Base-by-base conservation (phyloP, 1,139 yeast species). In the Debaryomycetaceae sp. region DNA sequence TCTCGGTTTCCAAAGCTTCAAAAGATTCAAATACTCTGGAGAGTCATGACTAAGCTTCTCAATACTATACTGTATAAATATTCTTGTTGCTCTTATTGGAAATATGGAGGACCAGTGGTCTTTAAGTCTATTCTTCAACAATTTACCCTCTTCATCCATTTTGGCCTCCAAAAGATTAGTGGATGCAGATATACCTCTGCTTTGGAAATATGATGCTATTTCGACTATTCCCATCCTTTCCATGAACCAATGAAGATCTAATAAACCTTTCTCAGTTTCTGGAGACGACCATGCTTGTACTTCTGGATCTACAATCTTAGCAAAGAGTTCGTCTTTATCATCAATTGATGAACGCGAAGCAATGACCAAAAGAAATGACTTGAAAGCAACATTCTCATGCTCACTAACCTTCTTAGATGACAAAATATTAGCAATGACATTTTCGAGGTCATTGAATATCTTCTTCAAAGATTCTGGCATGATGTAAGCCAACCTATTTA, bases 191-290 rank as follows among this genome's bases (percentile, higher is more conserved):
- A 91, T 93, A 6, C 88, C 89, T 53, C 98, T 75, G 13, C 81
- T 78, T 52, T 84, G 84, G 65, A 95, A 91, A 59, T 95, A 95
- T 45, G 87, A 86, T 0, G 97, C 96, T 58, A 95, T 93, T 60
- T 83, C 83, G 4, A 90, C 98, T 43, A 95, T 88, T 4, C 99
- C 99, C 45, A 95, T 78, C 56, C 98, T 78, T 64, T 91, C 98
- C 97, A 93, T 91, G 56, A 95, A 95, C 97, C 98, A 91, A 52
- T 89, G 96, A 42, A 95, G 72, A 58, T 93, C 96, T 62, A 84
- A 74, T 36, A 93, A 69, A 0, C 97, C 98, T 57, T 88, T 88
- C 54, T 89, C 90, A 0, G 98, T 91, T 14, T 82, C 84, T 13
- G 93, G 93, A 42, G 91, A 89, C 1, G 93, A 84, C 99, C 99